Base-by-base conservation (phyloP, 2,329 filamentous ascomycete species). In the Ilyonectria sp. region DNA sequence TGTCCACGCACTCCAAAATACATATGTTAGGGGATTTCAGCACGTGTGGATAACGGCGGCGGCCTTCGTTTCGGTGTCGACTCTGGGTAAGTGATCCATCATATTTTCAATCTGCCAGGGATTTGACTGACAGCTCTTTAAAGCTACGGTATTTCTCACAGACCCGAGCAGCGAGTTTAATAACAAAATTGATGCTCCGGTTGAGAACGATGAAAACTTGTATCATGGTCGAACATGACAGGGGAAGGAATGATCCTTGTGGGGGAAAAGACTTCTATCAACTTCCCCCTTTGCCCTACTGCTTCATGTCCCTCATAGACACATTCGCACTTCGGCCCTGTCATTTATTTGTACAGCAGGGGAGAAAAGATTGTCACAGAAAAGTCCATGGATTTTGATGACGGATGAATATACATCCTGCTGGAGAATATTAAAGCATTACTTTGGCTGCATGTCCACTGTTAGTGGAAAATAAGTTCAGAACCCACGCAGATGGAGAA, bases 21-120 rank as follows among this genome's bases (percentile, higher is more conserved):
- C 49, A 4, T 66, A 56, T 17, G 59, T 65, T 13, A 49, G 21
- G 7, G 68, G 61, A 3, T 70, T 70, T 23, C 62, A 66, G 40
- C 62, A 70, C 19, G 68, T 70, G 37, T 70, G 68, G 68, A 61
- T 52, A 47, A 68, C 65, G 5, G 56, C 65, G 13, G 65, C 68
- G 13, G 58, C 59, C 1, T 68, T 70, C 43, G 65, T 66, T 7
- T 62, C 62, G 10, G 8, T 68, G 13, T 50, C 59, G 6, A 46
- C 52, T 10, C 17, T 68, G 23, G 62, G 68, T 70, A 52, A 50
- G 65, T 35, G 13, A 33, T 9, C 19, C 8, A 19, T n/a, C 33
- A 15, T 33, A 13, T 19, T 9, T 44, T 13, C 10, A 13, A 1
- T 29, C 37, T 49, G 19, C 33, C 7, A 21, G 8, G 26, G 21